A percentile compares a stretch with the other conserved stretches of the same genome.
Evolutionary conservation across 495 filamentous ascomycete species (phyloP).

Genomic region (Amniculicola lignicola): DNA sequence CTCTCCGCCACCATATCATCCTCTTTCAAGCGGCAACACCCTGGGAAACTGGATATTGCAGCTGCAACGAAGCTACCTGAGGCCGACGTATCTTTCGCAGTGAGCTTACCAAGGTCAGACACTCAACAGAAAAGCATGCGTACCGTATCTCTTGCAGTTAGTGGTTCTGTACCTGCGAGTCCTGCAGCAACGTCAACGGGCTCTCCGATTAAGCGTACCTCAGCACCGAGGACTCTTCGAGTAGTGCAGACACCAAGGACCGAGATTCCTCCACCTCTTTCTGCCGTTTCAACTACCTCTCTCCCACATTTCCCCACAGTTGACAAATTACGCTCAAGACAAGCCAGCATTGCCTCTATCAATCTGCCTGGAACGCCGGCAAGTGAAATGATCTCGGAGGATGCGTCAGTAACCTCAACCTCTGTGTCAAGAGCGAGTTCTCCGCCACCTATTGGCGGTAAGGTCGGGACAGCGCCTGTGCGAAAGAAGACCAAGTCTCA

Average conservation of each 20-base stretch:
- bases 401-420: constrained; percentile 68
- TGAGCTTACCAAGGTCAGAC: constrained; percentile 17
- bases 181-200: constrained; percentile 51
- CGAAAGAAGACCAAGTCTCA: constrained; percentile 85
- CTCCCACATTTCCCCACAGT: constrained; percentile 32
- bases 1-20: background rate
- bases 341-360: constrained; percentile 58
- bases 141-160: constrained; percentile 24
- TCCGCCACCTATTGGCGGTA: constrained; percentile 57
- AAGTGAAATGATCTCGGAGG: constrained; percentile 75
- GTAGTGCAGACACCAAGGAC: constrained; percentile 70
- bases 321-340: constrained; percentile 51
- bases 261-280: constrained; percentile 53
- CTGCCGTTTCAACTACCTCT: constrained; percentile 39
- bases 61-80: constrained; percentile 46
- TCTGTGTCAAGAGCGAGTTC: constrained; percentile 83
- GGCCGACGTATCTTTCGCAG: constrained; percentile 8
- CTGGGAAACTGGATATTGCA: constrained; percentile 62
- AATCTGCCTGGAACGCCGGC: constrained; percentile 74
- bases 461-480: constrained; percentile 72
- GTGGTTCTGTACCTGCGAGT: constrained; percentile 46
- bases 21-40: constrained; percentile 52
- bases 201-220: constrained; percentile 47
- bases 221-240: constrained; percentile 55
- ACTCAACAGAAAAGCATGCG: constrained; percentile 22